These are phyloP conservation scores for Penicillium brevicompactum DNA, from an alignment of 2,329 filamentous ascomycete species.

Conservation along the genomic window DNA sequence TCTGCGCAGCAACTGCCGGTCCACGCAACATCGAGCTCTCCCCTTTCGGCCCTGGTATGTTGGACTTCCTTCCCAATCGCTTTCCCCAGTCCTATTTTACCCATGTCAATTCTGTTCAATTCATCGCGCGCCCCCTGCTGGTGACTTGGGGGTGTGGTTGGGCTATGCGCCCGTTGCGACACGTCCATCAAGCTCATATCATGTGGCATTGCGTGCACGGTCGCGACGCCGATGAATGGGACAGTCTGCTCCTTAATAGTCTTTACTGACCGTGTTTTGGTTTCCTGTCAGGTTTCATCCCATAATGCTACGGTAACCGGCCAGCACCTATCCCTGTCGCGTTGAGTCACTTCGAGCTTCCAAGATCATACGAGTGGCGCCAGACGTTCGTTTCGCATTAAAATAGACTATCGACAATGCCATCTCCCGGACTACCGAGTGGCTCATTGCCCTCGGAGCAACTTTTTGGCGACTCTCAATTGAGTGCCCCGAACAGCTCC, in stretches of 20 bases:
- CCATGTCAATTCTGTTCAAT: not conserved
- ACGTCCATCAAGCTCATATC: constrained; percentile 12
- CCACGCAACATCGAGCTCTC: constrained; percentile 11
- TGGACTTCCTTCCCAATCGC: constrained; percentile 3
- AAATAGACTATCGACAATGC: constrained; percentile 30
- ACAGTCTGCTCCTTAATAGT: not conserved
- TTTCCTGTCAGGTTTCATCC: constrained; percentile 10
- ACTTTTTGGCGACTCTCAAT: constrained; percentile 25
- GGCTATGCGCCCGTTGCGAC: constrained; percentile 23
- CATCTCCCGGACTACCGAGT: constrained; percentile 35
- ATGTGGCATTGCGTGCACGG: constrained; percentile 7
- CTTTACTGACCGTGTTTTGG: constrained; percentile 10
- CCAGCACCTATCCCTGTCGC: constrained; percentile 24
- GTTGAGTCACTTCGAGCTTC: constrained; percentile 24
- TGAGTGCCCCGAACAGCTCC: constrained; percentile 28
- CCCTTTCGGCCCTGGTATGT: constrained; percentile 25
- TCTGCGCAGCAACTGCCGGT: constrained; percentile 12
- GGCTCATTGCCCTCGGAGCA: constrained; percentile 27
- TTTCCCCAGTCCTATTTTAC: constrained; percentile 2
- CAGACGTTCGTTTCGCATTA: constrained; percentile 11
- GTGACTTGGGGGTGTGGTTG: constrained; percentile 5
- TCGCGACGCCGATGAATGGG: constrained; percentile 12
- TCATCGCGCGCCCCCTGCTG: constrained; percentile 1
- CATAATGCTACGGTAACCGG: constrained; percentile 37
- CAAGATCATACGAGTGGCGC: constrained; percentile 25